Evolutionary conservation across 2,329 filamentous ascomycete species (phyloP).

Genomic region (Blastomyces emzantsi): DNA sequence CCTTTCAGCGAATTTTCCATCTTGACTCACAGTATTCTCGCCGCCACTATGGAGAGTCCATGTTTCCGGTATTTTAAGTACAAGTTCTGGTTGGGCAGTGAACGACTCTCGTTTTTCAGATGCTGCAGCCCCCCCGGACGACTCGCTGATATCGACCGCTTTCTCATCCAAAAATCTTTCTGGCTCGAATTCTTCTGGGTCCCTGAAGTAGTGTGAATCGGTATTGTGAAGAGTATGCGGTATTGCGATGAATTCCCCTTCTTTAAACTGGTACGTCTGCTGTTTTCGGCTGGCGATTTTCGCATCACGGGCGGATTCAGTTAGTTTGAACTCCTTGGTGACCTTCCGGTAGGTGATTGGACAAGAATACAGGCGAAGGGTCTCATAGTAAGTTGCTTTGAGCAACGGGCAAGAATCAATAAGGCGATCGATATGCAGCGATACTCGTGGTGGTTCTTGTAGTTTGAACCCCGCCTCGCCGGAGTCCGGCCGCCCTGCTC

Average conservation of each 20-base stretch:
- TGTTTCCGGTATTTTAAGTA: slow-evolving; percentile 36
- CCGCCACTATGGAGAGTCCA: slow-evolving; percentile 38
- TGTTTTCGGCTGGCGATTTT: slow-evolving; percentile 22
- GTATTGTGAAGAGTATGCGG: slow-evolving; percentile 39
- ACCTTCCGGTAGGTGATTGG: slow-evolving; percentile 37
- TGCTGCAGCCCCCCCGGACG: slow-evolving; percentile 20
- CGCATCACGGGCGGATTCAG: slow-evolving; percentile 34
- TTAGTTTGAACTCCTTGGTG: slow-evolving; percentile 31
- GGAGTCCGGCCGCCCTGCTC: slow-evolving; percentile 29
- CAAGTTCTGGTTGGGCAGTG: slow-evolving; percentile 13
- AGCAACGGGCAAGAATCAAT: slow-evolving; percentile 39
- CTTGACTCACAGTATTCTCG: slow-evolving; percentile 35
- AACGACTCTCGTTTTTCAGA: slow-evolving; percentile 1
- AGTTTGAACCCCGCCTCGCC: slow-evolving; percentile 35
- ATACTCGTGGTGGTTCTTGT: slow-evolving; percentile 36
- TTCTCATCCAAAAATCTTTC: slow-evolving; percentile 40
- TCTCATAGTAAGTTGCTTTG: slow-evolving; percentile 40
- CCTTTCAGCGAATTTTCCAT: slow-evolving; percentile 42
- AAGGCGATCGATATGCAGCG: slow-evolving; percentile 34
- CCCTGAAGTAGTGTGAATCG: slow-evolving; percentile 33
- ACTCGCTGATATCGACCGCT: slow-evolving; percentile 28
- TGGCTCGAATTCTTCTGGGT: slow-evolving; percentile 38
- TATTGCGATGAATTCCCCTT: slow-evolving; percentile 37
- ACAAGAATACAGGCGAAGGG: slow-evolving; percentile 37
- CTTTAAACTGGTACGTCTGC: slow-evolving; percentile 33